These are phyloP conservation scores for Astrothelium subdiscretum DNA, from an alignment of 495 filamentous ascomycete genomes.

Conservation along the genomic window DNA sequence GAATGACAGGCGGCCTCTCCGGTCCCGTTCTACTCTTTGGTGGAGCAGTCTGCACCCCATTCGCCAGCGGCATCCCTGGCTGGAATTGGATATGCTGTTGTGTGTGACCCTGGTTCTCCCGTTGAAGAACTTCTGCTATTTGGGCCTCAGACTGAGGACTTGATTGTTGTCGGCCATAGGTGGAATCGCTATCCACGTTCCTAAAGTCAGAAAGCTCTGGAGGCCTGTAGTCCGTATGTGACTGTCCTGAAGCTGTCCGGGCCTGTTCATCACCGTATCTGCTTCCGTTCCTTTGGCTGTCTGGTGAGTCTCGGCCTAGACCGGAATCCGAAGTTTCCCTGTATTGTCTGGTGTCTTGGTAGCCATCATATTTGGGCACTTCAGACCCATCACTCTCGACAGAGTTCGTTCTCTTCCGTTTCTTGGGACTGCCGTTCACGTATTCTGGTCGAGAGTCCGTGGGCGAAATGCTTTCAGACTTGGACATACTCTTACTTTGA, in stretches of 20 bases:
- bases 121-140: slow-evolving; percentile 10
- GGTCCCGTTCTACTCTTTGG: background rate
- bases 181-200: background rate
- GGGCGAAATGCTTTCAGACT: background rate
- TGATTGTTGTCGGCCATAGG: background rate
- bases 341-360: background rate
- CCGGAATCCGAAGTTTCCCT: background rate
- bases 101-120: slow-evolving; percentile 7
- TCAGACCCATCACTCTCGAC: background rate
- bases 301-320: slow-evolving; percentile 1
- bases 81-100: slow-evolving; percentile 1
- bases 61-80: background rate
- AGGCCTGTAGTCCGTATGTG: background rate
- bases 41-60: background rate
- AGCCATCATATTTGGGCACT: background rate
- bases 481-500: background rate
- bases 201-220: background rate
- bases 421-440: background rate
- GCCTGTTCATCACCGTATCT: background rate
- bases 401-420: background rate
- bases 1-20: background rate
- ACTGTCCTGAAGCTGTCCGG: background rate
- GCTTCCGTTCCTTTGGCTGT: background rate
- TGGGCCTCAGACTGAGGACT: slow-evolving; percentile 11
- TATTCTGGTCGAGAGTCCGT: background rate